Base-by-base conservation (phyloP, 164 flowering plant genomes). In the Aristolochia contorta region DNA sequence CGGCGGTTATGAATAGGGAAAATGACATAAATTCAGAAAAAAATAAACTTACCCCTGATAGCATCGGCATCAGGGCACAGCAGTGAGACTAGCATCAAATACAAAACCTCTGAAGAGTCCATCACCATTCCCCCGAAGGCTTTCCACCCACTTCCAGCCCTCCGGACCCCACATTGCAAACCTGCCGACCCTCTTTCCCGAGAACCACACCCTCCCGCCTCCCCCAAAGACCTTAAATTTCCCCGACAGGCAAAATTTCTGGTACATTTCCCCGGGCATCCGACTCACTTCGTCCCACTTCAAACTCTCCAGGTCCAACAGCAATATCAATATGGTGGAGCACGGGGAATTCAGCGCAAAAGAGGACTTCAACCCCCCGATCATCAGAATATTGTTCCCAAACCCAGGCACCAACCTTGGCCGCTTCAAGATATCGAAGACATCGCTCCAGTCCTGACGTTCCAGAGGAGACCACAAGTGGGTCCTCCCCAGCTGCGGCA, bases 181-280 rank as follows among this genome's bases (percentile, higher is more conserved):
- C 53, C 64, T 79, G 66, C 85, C 85, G 9, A 84, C 70, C 64
- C 82, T 75, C 73, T 80, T 87, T 15, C 82, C 97, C 3, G 96
- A 86, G 50, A 93, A 86, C 64, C 91, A 93, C 19, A 93, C 81
- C 73, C 83, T 63, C 62, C 82, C 78, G 12, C 92, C 90, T 0
- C 83, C 87, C 14, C 98, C 98, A 65, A 93, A 93, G 63, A 88
- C 97, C 84, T 93, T 93, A 62, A 87, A 86, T 78, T 90, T 89
- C 65, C 84, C 78, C 9, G 82, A 78, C 32, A 83, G 92, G 51
- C 75, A 78, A 63, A 93, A 90, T 54, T 78, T 68, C 47, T 65
- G 47, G 47, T 79, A 90, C 90, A 93, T 87, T 14, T 86, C 89
- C 10, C 14, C 16, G 0, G 98, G 98, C 98, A 93, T 93, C 53